These are phyloP conservation scores for Hyaloraphidium curvatum DNA, from an alignment of 192 early-diverging fungal genomes.

Conservation along the genomic window DNA sequence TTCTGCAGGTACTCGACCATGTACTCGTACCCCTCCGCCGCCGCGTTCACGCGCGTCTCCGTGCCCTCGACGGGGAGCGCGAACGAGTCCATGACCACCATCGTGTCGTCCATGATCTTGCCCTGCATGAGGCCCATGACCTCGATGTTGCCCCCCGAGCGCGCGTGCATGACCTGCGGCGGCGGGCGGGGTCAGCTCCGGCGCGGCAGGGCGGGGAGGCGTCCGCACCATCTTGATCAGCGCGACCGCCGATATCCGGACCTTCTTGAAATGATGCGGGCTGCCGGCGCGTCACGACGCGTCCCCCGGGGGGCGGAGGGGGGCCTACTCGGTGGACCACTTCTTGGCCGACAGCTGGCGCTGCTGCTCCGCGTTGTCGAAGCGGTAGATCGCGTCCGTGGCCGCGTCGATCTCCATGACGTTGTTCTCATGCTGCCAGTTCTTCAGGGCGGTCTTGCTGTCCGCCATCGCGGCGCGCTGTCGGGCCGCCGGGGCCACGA, in stretches of 20 bases:
- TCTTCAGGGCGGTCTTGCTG: slow-evolving; percentile 12
- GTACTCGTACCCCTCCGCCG: slow-evolving; percentile 84
- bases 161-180: slow-evolving; percentile 77
- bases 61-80: slow-evolving; percentile 96
- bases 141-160: slow-evolving; percentile 87
- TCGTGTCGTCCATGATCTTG: slow-evolving; percentile 64
- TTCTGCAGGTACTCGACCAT: slow-evolving; percentile 86
- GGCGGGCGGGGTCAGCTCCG: not conserved
- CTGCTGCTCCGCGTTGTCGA: slow-evolving; percentile 47
- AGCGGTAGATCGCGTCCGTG: slow-evolving; percentile 64
- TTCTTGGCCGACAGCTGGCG: slow-evolving; percentile 39
- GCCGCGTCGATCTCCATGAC: slow-evolving; percentile 38
- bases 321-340: slow-evolving; percentile 72
- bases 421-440: slow-evolving; percentile 48
- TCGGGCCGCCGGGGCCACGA: too few relatives aligned
- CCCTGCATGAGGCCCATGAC: slow-evolving; percentile 98
- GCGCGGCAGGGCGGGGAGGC: not conserved
- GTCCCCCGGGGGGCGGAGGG: too few relatives aligned
- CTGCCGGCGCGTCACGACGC: too few relatives aligned
- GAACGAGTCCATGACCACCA: slow-evolving; percentile 93
- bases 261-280: slow-evolving; percentile 66
- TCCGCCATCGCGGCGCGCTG: too few relatives aligned
- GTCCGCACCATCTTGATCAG: slow-evolving; percentile 83
- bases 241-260: slow-evolving; percentile 85
- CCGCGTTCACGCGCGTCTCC: slow-evolving; percentile 90